Evolutionary conservation across 202 grass and related monocot species (phyloP).

Genomic region (Carex arenaria): DNA sequence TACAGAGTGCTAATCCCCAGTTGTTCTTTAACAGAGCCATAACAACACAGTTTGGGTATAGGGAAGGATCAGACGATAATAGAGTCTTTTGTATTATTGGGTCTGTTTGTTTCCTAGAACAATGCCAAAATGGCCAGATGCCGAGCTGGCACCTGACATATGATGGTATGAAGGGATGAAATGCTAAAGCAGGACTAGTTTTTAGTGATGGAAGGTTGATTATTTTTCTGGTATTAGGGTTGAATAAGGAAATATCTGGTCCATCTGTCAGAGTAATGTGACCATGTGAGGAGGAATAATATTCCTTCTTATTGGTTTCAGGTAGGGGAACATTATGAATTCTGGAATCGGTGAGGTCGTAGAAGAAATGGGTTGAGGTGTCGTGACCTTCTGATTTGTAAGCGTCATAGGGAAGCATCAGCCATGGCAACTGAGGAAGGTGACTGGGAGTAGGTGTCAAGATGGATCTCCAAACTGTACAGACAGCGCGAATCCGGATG

Average conservation of each 20-base stretch:
- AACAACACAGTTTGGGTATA: not conserved
- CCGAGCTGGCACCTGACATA: slow-evolving; percentile 13
- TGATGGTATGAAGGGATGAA: slow-evolving; percentile 14
- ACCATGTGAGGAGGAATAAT: slow-evolving; percentile 21
- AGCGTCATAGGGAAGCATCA: slow-evolving; percentile 30
- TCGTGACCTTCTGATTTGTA: not conserved
- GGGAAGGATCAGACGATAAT: slow-evolving; percentile 25
- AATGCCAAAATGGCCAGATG: slow-evolving; percentile 28
- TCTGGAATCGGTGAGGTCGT: slow-evolving; percentile 23
- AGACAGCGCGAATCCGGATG: slow-evolving; percentile 28
- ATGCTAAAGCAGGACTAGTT: slow-evolving; percentile 20
- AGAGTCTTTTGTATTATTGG: slow-evolving; percentile 16
- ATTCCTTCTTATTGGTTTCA: slow-evolving; percentile 21
- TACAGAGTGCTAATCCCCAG: slow-evolving; percentile 26
- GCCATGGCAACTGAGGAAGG: slow-evolving; percentile 26
- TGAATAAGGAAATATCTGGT: slow-evolving; percentile 34
- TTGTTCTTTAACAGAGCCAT: slow-evolving; percentile 22
- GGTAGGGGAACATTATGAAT: slow-evolving; percentile 22
- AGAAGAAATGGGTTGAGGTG: slow-evolving; percentile 11
- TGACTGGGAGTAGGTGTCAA: slow-evolving; percentile 6
- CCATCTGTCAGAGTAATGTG: slow-evolving; percentile 27
- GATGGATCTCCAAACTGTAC: slow-evolving; percentile 23
- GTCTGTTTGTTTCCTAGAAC: slow-evolving; percentile 20
- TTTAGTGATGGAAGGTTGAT: slow-evolving; percentile 37
- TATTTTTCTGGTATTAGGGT: slow-evolving; percentile 25